Conservation (phyloP, 352 stramenopile genomes). For the Halophytophthora polymorphica region DNA sequence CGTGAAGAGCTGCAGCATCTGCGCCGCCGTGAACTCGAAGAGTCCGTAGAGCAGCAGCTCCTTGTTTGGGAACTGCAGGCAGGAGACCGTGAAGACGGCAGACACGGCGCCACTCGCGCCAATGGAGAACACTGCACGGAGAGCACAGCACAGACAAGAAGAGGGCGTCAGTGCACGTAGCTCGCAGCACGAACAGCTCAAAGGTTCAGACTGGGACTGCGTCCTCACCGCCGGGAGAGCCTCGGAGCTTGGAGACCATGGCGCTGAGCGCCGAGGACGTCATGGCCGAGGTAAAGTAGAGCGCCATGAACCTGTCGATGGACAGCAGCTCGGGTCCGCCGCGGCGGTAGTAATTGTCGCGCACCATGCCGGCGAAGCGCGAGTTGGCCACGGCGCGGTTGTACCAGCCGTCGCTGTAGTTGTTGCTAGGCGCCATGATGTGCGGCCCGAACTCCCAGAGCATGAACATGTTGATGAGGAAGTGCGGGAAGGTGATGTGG, state of each 20-base stretch:
- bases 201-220: too few species aligned
- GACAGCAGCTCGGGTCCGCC: slow-evolving; percentile 34
- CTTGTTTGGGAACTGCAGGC: slow-evolving; percentile 63
- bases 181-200: neutral
- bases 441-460: slow-evolving; percentile 81
- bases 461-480: slow-evolving; percentile 89
- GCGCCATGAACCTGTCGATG: slow-evolving; percentile 59
- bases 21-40: slow-evolving; percentile 50
- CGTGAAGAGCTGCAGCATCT: slow-evolving; percentile 69
- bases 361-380: slow-evolving; percentile 37
- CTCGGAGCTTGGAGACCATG: slow-evolving; percentile 59
- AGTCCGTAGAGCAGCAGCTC: slow-evolving; percentile 67
- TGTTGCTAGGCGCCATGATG: slow-evolving; percentile 56
- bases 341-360: slow-evolving; percentile 22
- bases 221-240: slow-evolving; percentile 43
- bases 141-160: neutral
- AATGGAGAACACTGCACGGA: slow-evolving; percentile 66
- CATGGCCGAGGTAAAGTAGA: slow-evolving; percentile 73
- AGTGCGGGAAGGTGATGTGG: slow-evolving; percentile 79
- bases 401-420: slow-evolving; percentile 42
- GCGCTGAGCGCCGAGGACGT: slow-evolving; percentile 69
- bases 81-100: slow-evolving; percentile 76
- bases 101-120: slow-evolving; percentile 80
- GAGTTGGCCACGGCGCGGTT: slow-evolving; percentile 48
- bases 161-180: neutral